Base-by-base conservation (phyloP, 2,329 filamentous ascomycete genomes). In the Orbilia ellipsospora region DNA sequence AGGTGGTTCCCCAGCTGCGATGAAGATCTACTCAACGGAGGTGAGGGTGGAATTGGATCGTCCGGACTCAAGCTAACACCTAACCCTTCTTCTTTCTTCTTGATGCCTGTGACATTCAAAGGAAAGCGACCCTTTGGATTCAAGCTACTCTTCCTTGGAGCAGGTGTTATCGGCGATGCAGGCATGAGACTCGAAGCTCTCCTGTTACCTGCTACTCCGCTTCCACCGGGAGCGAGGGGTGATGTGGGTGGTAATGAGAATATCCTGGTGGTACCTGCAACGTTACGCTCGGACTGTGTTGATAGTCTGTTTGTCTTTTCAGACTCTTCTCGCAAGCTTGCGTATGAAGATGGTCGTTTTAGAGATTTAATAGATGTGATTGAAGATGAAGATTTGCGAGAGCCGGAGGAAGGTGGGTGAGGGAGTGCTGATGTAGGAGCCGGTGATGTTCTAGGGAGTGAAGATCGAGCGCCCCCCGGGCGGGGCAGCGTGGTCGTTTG, bases 121-220 rank as follows among this genome's bases (percentile, higher is more conserved):
- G 70, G 70, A 50, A 74, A 74, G 10, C 70, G 62, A 28, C 70
- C 70, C 52, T 74, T 74, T n/a, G 70, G 70, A 23, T 74, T 74
- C 18, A 74, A 59, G 18, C 70, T 74, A 44, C 70, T 74, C 57
- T 74, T 74, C 36, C 70, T 48, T 0, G 70, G 26, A 12, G 63
- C 59, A 4, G 70, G 70, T 8, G 44, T 56, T 57, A 74, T 50
- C 26, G 70, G 70, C 15, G 70, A 74, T 5, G 57, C 70, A 16
- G 63, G 70, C 26, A 60, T 23, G 12, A 74, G 63, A 23, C 59
- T 54, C n/a, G 70, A 74, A 15, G 63, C 61, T 36, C 70, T 74
- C 45, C 70, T 67, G 55, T 63, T 74, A 2, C 70, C 70, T 28
- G 70, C 70, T 18, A 74, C 70, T 62, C 70, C 70, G 51, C 70